Conservation (phyloP, 768 basidiomycete species). For the Coprinopsis cinerea region DNA sequence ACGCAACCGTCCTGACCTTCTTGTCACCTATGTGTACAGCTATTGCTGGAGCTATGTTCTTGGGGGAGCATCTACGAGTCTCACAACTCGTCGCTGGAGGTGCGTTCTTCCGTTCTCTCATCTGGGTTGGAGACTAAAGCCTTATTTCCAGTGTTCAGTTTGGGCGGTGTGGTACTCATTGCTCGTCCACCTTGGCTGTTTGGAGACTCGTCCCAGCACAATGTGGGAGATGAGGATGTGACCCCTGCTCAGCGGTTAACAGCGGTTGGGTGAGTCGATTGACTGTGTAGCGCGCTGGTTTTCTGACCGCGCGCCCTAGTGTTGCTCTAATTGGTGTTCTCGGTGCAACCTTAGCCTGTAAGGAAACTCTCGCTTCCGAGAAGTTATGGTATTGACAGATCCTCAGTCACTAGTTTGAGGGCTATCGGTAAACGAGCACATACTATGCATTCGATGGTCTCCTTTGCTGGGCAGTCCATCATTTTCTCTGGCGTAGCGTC, state of each 20-base stretch:
- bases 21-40: conserved; percentile 63
- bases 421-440: conserved; percentile 69
- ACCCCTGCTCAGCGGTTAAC: conserved; percentile 38
- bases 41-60: conserved; percentile 54
- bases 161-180: conserved; percentile 75
- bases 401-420: conserved; percentile 35
- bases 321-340: conserved; percentile 59
- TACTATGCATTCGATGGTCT: conserved; percentile 60
- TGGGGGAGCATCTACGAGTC: conserved; percentile 52
- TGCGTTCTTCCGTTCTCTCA: conserved; percentile 17
- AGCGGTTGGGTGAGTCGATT: conserved; percentile 51
- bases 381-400: not conserved
- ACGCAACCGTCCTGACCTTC: conserved; percentile 74
- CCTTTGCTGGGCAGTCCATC: conserved; percentile 54
- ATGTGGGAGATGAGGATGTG: conserved; percentile 16
- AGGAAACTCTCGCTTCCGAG: conserved; percentile 17
- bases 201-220: conserved; percentile 23
- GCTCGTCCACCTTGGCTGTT: conserved; percentile 76
- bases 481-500: conserved; percentile 28
- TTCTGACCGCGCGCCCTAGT: conserved; percentile 23
- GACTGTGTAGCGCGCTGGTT: not conserved
- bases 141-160: conserved; percentile 45
- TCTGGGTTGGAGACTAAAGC: not conserved
- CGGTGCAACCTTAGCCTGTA: conserved; percentile 65
- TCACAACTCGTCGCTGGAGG: conserved; percentile 50